Conservation (phyloP, 306 rosid genomes). For the Gastrolobium villosum region DNA sequence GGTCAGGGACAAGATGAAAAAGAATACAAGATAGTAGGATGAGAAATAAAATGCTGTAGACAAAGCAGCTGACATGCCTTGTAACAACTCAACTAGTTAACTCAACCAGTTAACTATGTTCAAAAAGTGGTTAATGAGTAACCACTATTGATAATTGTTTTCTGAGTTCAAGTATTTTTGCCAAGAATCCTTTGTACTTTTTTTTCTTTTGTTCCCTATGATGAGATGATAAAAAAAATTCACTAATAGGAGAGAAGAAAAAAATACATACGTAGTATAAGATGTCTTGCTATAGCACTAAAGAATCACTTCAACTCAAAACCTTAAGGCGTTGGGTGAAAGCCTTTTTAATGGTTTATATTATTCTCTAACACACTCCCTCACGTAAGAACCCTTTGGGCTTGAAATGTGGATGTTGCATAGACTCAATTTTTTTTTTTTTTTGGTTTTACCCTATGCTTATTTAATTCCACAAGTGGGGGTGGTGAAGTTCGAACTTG, state of each 20-base stretch:
- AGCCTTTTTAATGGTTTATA: no score
- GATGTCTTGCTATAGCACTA: not conserved
- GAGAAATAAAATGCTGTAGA: not conserved
- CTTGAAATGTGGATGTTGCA: no score
- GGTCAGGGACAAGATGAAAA: not conserved
- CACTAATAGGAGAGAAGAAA: not conserved
- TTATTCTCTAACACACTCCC: no score
- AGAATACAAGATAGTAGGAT: not conserved
- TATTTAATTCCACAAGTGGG: no score
- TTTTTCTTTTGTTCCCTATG: not conserved
- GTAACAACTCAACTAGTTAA: constrained; percentile 2
- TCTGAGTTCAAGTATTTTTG: not conserved
- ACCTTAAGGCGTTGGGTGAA: no score
- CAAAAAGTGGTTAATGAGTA: not conserved
- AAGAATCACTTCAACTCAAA: no score
- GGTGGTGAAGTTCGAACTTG: no score
- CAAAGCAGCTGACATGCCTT: not conserved
- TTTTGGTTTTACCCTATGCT: no score
- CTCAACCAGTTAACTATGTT: not conserved
- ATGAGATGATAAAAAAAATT: constrained; percentile 15
- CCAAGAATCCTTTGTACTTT: not conserved
- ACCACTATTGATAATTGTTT: not conserved
- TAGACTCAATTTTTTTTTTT: no score
- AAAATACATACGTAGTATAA: not conserved
- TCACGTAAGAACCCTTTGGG: no score